Percentiles rank a stretch among this genome's conserved stretches.
phyloP scores from a whole-genome alignment of 768 basidiomycete genomes.

The Boletus insuetus region DNA sequence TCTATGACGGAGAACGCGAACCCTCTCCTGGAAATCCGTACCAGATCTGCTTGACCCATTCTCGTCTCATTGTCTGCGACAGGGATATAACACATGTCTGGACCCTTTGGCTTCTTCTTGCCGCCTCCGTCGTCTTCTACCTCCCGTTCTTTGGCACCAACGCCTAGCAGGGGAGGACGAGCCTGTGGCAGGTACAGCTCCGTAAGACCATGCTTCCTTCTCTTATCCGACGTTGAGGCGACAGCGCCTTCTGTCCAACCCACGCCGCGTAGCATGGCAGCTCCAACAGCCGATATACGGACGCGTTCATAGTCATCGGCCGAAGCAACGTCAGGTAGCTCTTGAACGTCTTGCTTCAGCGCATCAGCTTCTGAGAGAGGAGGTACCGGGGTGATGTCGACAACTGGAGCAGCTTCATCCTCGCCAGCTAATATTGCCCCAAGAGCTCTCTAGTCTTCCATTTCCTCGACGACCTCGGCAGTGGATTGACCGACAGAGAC shows the following conservation, averaged over 20 bases:
- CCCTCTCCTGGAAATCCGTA: conserved; percentile 42
- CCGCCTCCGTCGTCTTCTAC: conserved; percentile 64
- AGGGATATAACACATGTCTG: conserved; percentile 81
- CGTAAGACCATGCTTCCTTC: conserved; percentile 51
- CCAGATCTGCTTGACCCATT: conserved; percentile 34
- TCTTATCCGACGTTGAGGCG: conserved; percentile 55
- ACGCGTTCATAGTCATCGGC: conserved; percentile 89
- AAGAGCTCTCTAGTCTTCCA: conserved; percentile 79
- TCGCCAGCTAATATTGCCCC: conserved; percentile 68
- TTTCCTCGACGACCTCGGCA: conserved; percentile 43
- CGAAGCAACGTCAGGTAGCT: conserved; percentile 72
- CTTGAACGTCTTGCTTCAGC: conserved; percentile 76
- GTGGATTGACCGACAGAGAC: conserved; percentile 11
- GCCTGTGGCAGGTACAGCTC: conserved; percentile 82
- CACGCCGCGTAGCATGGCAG: conserved; percentile 92
- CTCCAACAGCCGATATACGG: conserved; percentile 90
- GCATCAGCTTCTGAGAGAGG: conserved; percentile 79
- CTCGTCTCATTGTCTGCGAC: conserved; percentile 54
- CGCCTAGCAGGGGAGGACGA: conserved; percentile 84
- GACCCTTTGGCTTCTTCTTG: conserved; percentile 48
- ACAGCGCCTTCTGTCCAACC: conserved; percentile 87
- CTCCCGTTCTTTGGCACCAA: conserved; percentile 89
- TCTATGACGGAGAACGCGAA: conserved; percentile 48
- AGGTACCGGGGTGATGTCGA: conserved; percentile 62
- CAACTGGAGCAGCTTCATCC: conserved; percentile 38